Base-by-base conservation (phyloP, 768 basidiomycete species). In the Kwoniella pini region DNA sequence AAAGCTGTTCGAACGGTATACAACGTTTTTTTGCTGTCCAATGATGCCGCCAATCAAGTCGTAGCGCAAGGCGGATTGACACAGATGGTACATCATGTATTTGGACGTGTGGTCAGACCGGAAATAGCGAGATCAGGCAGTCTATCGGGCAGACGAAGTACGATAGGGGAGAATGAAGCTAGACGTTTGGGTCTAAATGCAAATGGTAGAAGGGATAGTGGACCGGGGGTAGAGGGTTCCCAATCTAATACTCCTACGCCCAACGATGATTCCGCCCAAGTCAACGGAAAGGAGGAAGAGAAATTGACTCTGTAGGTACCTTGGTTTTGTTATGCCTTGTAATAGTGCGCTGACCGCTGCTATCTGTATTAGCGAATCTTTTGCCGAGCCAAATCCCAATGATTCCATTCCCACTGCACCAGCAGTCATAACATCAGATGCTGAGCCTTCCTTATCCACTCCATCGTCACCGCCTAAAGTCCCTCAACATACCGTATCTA, bases 1-100 rank as follows among this genome's bases (percentile, higher is more conserved):
- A 97, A 97, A 78, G 92, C 93, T 27, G 90, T 99, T 30, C 85
- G 96, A 46, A 97, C 96, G 19, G 96, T 99, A 3, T 99, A 98
- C 81, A 98, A 99, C 76, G 88, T 99, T 60, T 99, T 98, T 77
- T 82, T 99, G 26, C 83, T 98, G 60, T 93, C 91, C 69, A 83
- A 84, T 21, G 91, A 95, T 71, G 84, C 88, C 4, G 89, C 93
- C 50, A 98, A 95, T 68, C 96, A 98, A 80, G 94, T 90, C 82
- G 95, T 99, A 36, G 96, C 96, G 17, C 96, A 99, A 79, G 96
- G 95, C 19, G 92, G 94, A 17, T 84, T 99, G 17, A 93, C 92
- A 0, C 96, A 99, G 78, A 98, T 99, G 87, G 93, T 98, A 2
- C 89, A 96, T 70, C 94, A 97, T 71, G 87, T 98, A 57, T 98